A percentile compares a stretch with the other conserved stretches of the same genome.
Evolutionary conservation across 2,329 filamentous ascomycete species (phyloP).

Genomic region (Albifimbria verrucaria): DNA sequence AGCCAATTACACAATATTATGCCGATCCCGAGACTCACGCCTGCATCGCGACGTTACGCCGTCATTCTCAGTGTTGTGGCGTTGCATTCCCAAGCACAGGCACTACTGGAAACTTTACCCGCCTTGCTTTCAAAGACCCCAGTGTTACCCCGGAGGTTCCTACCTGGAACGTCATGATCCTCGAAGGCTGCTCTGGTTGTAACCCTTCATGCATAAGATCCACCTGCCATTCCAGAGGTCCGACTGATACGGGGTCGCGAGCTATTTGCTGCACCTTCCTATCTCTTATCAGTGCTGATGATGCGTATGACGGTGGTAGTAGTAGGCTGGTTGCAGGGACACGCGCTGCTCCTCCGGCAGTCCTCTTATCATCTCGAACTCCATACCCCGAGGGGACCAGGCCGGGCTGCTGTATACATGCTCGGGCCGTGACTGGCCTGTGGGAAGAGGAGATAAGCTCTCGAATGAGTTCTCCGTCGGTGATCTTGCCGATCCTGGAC

Average conservation of each 20-base stretch:
- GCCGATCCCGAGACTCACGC: background rate
- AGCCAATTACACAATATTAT: background rate
- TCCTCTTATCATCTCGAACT: background rate
- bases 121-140: background rate
- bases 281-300: background rate
- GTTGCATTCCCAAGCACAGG: no score
- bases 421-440: background rate
- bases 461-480: background rate
- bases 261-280: background rate
- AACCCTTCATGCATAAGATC: background rate
- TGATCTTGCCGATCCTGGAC: constrained; percentile 14
- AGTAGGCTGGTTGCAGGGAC: background rate
- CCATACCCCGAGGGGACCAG: background rate
- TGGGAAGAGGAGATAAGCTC: background rate
- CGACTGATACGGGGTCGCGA: background rate
- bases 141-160: background rate
- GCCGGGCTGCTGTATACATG: background rate
- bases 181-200: background rate
- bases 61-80: no score
- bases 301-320: background rate
- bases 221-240: no score
- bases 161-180: background rate
- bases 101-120: no score
- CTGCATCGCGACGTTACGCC: no score
- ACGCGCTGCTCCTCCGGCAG: background rate